A percentile compares a stretch with the other conserved stretches of the same genome.
phyloP scores from a whole-genome alignment of 129 eudicot species.

The Solidago caesia region DNA sequence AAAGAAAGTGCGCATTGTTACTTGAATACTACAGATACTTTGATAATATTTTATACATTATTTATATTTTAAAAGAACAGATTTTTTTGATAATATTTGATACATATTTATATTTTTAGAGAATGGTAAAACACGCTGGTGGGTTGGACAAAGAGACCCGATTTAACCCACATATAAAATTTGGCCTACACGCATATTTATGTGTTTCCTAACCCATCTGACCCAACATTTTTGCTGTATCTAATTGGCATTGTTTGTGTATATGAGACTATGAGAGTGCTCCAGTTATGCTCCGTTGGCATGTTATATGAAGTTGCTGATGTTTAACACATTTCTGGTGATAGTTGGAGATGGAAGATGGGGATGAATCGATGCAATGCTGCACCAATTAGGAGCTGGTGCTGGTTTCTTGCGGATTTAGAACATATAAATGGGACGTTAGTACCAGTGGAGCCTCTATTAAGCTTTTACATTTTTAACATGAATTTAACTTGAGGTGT shows the following conservation, averaged over 20 bases:
- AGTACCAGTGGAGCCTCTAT: not conserved
- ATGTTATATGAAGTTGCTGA: not conserved
- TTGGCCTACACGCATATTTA: too few species aligned
- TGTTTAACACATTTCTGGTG: not conserved
- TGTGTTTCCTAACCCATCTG: too few species aligned
- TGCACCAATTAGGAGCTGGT: conserved; percentile 54
- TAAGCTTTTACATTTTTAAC: not conserved
- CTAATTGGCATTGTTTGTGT: not conserved
- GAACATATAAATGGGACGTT: not conserved
- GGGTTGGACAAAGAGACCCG: too few species aligned
- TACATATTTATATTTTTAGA: too few species aligned
- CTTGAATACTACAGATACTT: not conserved
- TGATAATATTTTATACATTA: too few species aligned
- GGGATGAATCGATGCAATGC: conserved; percentile 63
- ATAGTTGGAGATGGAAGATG: conserved; percentile 65
- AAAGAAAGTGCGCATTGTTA: not conserved
- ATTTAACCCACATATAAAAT: too few species aligned
- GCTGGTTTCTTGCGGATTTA: conserved; percentile 15
- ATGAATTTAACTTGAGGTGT: not conserved
- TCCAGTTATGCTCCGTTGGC: not conserved
- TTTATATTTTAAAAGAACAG: too few species aligned
- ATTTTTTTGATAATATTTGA: too few species aligned
- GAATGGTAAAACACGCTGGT: too few species aligned
- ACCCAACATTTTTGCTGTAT: not conserved
- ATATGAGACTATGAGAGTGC: not conserved